Conservation (phyloP, 2,329 filamentous ascomycete genomes). For the Penicillium sp. region DNA sequence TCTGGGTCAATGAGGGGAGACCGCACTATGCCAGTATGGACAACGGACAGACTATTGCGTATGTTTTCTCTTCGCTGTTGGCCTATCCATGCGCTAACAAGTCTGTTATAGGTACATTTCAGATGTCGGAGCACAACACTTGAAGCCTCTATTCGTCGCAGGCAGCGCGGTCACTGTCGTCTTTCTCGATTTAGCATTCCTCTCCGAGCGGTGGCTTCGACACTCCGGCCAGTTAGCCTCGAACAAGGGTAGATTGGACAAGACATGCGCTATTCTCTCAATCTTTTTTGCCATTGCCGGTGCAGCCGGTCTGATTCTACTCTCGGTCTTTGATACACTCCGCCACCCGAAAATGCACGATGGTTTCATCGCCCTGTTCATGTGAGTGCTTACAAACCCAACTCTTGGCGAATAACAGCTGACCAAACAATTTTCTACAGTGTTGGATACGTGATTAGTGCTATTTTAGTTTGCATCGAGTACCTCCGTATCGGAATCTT, state of each 20-base stretch:
- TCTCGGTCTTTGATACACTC: constrained; percentile 83
- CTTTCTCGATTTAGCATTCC: constrained; percentile 76
- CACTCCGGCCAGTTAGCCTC: constrained; percentile 75
- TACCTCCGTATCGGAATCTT: constrained; percentile 81
- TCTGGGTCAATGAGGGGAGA: constrained; percentile 53
- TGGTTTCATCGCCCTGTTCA: constrained; percentile 77
- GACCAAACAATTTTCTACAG: constrained; percentile 19
- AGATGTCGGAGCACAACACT: constrained; percentile 57
- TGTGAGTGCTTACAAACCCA: constrained; percentile 42
- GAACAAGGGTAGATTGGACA: constrained; percentile 56
- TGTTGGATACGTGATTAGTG: constrained; percentile 76
- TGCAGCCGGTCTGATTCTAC: constrained; percentile 73
- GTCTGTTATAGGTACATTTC: constrained; percentile 42
- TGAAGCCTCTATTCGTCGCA: constrained; percentile 63
- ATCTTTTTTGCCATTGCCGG: constrained; percentile 68
- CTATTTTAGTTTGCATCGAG: constrained; percentile 85
- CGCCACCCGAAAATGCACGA: constrained; percentile 67
- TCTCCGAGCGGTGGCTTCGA: constrained; percentile 79
- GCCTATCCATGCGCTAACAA: not conserved
- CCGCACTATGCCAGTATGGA: constrained; percentile 55
- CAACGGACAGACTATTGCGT: constrained; percentile 54
- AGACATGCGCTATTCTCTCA: constrained; percentile 38
- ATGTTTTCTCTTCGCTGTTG: constrained; percentile 23
- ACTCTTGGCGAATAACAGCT: not conserved
- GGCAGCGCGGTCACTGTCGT: constrained; percentile 65